These are phyloP conservation scores for Apostasia shenzhenica DNA, from an alignment of 106 monocot species.

Conservation along the genomic window DNA sequence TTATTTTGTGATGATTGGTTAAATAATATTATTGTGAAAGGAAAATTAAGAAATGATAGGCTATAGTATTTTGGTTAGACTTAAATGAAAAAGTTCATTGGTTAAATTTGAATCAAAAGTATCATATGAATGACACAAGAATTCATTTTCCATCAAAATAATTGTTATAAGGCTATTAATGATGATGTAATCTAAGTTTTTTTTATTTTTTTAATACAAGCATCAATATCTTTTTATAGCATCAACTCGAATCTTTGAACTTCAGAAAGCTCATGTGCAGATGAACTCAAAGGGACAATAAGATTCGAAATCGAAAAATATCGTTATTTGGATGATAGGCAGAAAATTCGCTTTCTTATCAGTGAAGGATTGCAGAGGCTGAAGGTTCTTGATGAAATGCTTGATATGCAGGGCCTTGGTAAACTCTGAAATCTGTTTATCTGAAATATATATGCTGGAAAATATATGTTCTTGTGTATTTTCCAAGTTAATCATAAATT, in stretches of 20 bases:
- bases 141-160: not conserved
- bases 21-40: too few relatives aligned
- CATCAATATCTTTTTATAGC: too few relatives aligned
- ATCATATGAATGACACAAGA: not conserved
- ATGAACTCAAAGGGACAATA: constrained; percentile 45
- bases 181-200: too few relatives aligned
- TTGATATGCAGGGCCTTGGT: constrained; percentile 67
- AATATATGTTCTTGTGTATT: too few relatives aligned
- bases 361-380: constrained; percentile 78
- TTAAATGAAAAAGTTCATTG: not conserved
- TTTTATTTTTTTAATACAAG: too few relatives aligned
- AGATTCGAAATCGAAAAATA: constrained; percentile 76
- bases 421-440: not conserved
- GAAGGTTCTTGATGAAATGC: constrained; percentile 87
- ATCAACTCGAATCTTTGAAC: not conserved
- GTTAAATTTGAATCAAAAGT: not conserved
- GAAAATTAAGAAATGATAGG: too few relatives aligned
- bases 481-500: too few relatives aligned
- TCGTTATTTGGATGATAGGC: constrained; percentile 52
- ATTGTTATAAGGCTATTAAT: not conserved
- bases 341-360: constrained; percentile 66
- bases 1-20: too few relatives aligned
- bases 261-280: constrained; percentile 20
- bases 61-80: too few relatives aligned
- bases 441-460: too few relatives aligned